phyloP scores from a whole-genome alignment of 2,329 filamentous ascomycete species.

The Chrysoporthe austroafricana region DNA sequence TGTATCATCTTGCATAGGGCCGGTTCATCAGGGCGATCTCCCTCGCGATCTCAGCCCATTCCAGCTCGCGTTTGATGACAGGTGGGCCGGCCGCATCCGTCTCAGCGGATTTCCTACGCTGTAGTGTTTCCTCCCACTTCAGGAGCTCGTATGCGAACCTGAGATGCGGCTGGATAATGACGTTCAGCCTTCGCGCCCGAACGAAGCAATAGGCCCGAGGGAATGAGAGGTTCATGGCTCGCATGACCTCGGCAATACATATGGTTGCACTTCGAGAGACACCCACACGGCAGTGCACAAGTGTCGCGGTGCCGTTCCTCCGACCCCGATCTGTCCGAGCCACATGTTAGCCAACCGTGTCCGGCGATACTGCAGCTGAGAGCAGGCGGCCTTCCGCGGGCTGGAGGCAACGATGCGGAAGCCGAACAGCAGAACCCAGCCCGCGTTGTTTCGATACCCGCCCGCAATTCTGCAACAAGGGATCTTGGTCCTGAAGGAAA shows the following conservation, averaged over 20 bases:
- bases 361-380: background rate
- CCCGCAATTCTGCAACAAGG: background rate
- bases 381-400: background rate
- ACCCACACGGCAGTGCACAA: conserved; percentile 95
- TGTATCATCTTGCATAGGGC: conserved; percentile 74
- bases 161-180: conserved; percentile 97
- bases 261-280: conserved; percentile 96
- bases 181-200: conserved; percentile 86
- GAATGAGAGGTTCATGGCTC: conserved; percentile 76
- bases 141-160: conserved; percentile 93
- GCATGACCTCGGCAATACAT: conserved; percentile 99
- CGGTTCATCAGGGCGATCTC: conserved; percentile 97
- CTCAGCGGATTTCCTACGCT: conserved; percentile 53
- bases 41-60: conserved; percentile 86
- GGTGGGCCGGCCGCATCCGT: conserved; percentile 37
- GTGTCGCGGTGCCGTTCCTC: conserved; percentile 75
- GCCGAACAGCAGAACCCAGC: background rate
- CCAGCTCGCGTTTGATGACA: conserved; percentile 73
- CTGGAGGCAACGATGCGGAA: background rate
- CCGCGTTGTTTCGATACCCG: background rate
- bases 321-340: conserved; percentile 71
- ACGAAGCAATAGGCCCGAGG: conserved; percentile 96
- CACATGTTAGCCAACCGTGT: conserved; percentile 13
- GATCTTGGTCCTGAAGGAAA: background rate
- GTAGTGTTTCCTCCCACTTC: conserved; percentile 88